Evolutionary conservation across 768 basidiomycete species (phyloP).

Genomic region (Mrakia hoshinonis): DNA sequence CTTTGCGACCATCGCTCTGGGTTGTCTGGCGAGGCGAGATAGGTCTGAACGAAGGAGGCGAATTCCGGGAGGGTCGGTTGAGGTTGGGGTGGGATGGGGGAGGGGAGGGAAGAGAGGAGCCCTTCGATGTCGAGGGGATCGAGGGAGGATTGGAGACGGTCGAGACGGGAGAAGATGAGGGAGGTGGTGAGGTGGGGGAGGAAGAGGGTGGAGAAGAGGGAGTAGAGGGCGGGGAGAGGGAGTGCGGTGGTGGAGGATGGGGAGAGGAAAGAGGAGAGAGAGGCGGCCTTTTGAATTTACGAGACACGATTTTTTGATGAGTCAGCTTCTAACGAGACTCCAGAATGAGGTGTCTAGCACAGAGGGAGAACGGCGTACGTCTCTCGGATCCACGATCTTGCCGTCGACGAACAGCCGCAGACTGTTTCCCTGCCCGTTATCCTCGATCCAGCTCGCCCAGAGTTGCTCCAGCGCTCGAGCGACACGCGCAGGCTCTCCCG

Average conservation of each 20-base stretch:
- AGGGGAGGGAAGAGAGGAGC: constrained; percentile 42
- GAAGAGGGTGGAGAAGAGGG: constrained; percentile 29
- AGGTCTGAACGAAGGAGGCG: constrained; percentile 54
- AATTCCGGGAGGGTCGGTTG: constrained; percentile 46
- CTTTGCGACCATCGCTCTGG: background rate
- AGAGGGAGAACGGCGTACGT: constrained; percentile 45
- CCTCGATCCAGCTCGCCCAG: constrained; percentile 63
- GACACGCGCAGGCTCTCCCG: constrained; percentile 55
- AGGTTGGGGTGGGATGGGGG: constrained; percentile 16
- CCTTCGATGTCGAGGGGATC: constrained; percentile 82
- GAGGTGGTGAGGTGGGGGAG: constrained; percentile 42
- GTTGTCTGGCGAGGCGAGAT: constrained; percentile 37
- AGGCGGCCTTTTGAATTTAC: constrained; percentile 42
- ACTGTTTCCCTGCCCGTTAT: constrained; percentile 65
- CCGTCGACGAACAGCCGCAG: constrained; percentile 70
- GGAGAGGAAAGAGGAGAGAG: constrained; percentile 52
- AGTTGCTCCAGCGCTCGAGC: constrained; percentile 57
- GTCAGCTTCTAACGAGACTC: background rate
- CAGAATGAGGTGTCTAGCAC: background rate
- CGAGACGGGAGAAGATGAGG: constrained; percentile 48
- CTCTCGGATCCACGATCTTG: constrained; percentile 49
- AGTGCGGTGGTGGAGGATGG: constrained; percentile 32
- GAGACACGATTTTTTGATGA: too few relatives aligned
- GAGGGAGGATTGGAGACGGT: constrained; percentile 53
- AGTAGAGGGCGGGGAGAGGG: background rate